phyloP scores from a whole-genome alignment of 2,329 filamentous ascomycete species.

The Tolypocladium pustulatum region DNA sequence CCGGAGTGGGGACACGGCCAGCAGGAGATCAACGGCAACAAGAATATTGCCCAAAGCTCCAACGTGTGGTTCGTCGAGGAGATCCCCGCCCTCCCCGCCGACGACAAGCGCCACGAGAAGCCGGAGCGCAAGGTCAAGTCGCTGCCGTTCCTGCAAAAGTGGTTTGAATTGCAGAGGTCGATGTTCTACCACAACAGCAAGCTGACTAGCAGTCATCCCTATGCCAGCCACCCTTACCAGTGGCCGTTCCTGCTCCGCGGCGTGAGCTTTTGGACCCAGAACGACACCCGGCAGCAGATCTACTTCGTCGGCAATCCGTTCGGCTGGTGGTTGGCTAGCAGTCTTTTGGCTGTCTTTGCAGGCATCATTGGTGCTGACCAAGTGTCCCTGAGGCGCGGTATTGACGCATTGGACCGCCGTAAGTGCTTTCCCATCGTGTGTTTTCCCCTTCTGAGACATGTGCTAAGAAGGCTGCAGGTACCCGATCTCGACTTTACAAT shows the following conservation, averaged over 20 bases:
- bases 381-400: constrained; percentile 79
- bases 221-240: constrained; percentile 87
- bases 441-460: background rate
- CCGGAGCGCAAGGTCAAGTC: constrained; percentile 70
- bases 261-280: constrained; percentile 98
- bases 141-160: constrained; percentile 85
- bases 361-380: constrained; percentile 91
- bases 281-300: constrained; percentile 89
- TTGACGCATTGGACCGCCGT: constrained; percentile 90
- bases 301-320: constrained; percentile 97
- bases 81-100: constrained; percentile 65
- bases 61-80: constrained; percentile 95
- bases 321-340: constrained; percentile 94
- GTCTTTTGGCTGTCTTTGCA: constrained; percentile 82
- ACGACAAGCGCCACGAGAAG: constrained; percentile 64
- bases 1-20: constrained; percentile 97
- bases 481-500: constrained; percentile 91
- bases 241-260: constrained; percentile 97
- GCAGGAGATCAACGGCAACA: constrained; percentile 98
- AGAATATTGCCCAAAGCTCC: constrained; percentile 79
- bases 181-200: constrained; percentile 99
- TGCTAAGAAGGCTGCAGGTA: constrained; percentile 44
- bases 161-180: constrained; percentile 88
- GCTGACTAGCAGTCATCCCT: constrained; percentile 92
- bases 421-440: constrained; percentile 35